phyloP scores from a whole-genome alignment of 2,329 filamentous ascomycete species.

The Exophiala sp. region DNA sequence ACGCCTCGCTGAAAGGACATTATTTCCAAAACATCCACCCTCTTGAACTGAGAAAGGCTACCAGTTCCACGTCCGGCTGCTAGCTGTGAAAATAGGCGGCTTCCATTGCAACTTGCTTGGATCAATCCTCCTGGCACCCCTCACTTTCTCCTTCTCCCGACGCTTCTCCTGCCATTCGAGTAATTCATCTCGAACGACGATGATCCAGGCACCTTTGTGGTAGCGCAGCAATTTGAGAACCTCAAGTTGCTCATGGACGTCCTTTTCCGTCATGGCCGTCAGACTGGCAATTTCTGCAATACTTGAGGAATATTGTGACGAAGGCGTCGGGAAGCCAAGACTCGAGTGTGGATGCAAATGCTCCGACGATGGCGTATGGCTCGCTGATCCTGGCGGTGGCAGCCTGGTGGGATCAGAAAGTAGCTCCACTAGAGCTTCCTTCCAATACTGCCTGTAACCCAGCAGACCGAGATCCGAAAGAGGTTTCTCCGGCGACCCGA shows the following conservation, averaged over 20 bases:
- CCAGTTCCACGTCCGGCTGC: constrained; percentile 93
- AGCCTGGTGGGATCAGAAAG: constrained; percentile 68
- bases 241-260: constrained; percentile 92
- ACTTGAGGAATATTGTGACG: constrained; percentile 53
- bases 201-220: constrained; percentile 93
- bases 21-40: no score
- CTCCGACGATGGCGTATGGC: constrained; percentile 24
- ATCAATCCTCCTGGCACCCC: constrained; percentile 71
- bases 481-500: constrained; percentile 94
- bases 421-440: constrained; percentile 85
- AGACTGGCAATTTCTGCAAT: constrained; percentile 78
- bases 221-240: constrained; percentile 94
- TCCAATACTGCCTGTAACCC: constrained; percentile 97
- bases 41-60: constrained; percentile 37
- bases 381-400: constrained; percentile 23
- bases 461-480: constrained; percentile 89
- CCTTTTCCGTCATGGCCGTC: constrained; percentile 93
- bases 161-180: constrained; percentile 66
- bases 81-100: constrained; percentile 88
- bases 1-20: no score
- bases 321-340: constrained; percentile 13
- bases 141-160: constrained; percentile 74
- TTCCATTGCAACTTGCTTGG: constrained; percentile 85
- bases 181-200: constrained; percentile 82
- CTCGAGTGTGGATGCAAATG: constrained; percentile 26